Conservation (phyloP, 2,329 filamentous ascomycete species). For the Fusarium coffeatum region DNA sequence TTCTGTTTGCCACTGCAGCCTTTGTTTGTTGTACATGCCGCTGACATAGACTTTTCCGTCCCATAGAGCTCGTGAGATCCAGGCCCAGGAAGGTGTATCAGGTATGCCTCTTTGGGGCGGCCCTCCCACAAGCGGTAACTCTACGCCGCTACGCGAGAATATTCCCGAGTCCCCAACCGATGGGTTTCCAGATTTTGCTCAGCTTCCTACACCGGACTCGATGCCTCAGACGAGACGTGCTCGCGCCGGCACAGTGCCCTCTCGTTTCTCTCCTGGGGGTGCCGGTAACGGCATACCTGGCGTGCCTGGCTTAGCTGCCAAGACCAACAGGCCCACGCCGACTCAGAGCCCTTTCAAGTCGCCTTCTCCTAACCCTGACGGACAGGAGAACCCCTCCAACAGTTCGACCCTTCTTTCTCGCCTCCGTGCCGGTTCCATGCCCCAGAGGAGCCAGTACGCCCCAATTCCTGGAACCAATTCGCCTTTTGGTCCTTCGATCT, state of each 20-base stretch:
- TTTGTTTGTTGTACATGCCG: not conserved
- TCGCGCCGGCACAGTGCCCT: conserved; percentile 95
- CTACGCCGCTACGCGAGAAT: conserved; percentile 94
- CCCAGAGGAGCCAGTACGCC: conserved; percentile 80
- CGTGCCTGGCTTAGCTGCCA: conserved; percentile 71
- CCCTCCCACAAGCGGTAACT: conserved; percentile 94
- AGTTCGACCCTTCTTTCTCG: conserved; percentile 84
- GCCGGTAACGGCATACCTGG: conserved; percentile 69
- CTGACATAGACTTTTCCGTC: conserved; percentile 30
- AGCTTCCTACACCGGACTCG: conserved; percentile 73
- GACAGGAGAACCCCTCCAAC: conserved; percentile 59
- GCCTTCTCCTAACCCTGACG: conserved; percentile 65
- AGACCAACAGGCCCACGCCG: conserved; percentile 85
- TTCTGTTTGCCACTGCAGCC: not conserved
- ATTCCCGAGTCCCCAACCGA: conserved; percentile 97
- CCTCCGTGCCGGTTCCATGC: conserved; percentile 92
- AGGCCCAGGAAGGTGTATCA: conserved; percentile 90
- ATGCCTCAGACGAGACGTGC: conserved; percentile 80
- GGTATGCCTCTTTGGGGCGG: conserved; percentile 87
- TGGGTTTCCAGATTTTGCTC: conserved; percentile 90
- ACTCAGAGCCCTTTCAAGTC: conserved; percentile 88
- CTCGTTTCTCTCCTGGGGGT: conserved; percentile 85
- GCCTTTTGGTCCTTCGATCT: conserved; percentile 90
- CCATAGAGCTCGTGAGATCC: conserved; percentile 90
- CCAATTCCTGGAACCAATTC: conserved; percentile 66